Evolutionary conservation across 1,284 basidiomycete species (phyloP), one percentile per base, ranked within the genome.

Genomic region (Microbotryum violaceum): DNA sequence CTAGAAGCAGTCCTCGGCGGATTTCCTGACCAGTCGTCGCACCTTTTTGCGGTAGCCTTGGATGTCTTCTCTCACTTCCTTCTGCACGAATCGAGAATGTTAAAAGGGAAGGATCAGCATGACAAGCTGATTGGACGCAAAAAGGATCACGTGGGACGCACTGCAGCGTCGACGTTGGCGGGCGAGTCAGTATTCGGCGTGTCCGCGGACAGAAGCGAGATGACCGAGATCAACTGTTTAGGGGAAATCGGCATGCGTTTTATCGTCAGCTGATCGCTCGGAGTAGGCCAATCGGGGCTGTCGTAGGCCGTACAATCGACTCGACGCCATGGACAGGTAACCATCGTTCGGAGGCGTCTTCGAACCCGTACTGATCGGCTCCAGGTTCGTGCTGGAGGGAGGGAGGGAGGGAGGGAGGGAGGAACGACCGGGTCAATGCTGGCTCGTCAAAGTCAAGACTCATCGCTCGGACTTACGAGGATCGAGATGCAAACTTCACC

Each of bases 261-360:
- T 2, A 18, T 16, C 10, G 49, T 52, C 31, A 29, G 18, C n/a
- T 25, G 25, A 29, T 57, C 56, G 20, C 27, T 12, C 33, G n/a
- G 21, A 18, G 49, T 14, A 25, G 47, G 10, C 23, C n/a, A n/a
- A 20, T 23, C 47, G 47, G 31, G 10, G 23, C 21, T 48, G 47
- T 20, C 18, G 49, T 0, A 45, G 44, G 3, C 81, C 92, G 76
- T 70, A 97, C 94, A 66, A 99, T 97, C 12, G 91, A 92, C 78
- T 97, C 93, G 50, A 97, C 88, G 0, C 88, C 89, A 74, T 98
- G 96, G 25, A 99, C 91, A 0, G 96, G 96, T 76, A 94, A 80
- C 96, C 96, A 99, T 65, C 96, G 79, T 79, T 99, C 96, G 56
- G 91, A 88, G 1, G 96, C 93, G 72, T 97, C 90, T 76, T 99